Percentiles rank a stretch among this genome's conserved stretches.
Conservation (phyloP, 208 protist genomes). For the Leishmania martiniquensis region DNA sequence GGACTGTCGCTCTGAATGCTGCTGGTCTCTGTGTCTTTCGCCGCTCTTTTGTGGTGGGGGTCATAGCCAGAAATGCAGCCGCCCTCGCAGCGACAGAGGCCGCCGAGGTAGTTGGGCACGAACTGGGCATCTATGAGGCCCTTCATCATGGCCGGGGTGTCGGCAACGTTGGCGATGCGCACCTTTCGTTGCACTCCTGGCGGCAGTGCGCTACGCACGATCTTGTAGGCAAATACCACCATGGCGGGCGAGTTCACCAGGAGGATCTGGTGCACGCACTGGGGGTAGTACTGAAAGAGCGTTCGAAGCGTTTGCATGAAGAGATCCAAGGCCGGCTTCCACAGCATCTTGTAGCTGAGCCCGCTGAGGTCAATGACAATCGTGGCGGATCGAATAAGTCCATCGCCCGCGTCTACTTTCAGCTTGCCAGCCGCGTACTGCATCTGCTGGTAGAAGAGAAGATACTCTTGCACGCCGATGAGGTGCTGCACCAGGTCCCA, state of each 20-base stretch:
- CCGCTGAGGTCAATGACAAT: constrained; percentile 49
- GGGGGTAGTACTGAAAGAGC: constrained; percentile 47
- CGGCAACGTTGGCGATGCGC: constrained; percentile 34
- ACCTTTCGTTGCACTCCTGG: constrained; percentile 46
- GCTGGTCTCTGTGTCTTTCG: background rate
- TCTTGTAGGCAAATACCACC: constrained; percentile 62
- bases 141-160: constrained; percentile 39
- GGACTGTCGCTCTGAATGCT: background rate
- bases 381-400: constrained; percentile 40
- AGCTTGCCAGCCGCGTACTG: constrained; percentile 9
- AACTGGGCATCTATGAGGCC: constrained; percentile 43
- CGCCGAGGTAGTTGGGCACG: constrained; percentile 52
- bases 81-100: constrained; percentile 50
- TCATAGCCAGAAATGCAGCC: constrained; percentile 47
- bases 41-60: constrained; percentile 7
- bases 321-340: constrained; percentile 63
- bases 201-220: constrained; percentile 49
- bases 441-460: constrained; percentile 28
- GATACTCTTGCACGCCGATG: constrained; percentile 43
- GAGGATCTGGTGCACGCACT: constrained; percentile 56
- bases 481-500: constrained; percentile 43
- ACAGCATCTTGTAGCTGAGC: constrained; percentile 66
- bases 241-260: constrained; percentile 59
- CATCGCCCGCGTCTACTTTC: constrained; percentile 18
- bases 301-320: constrained; percentile 36